Base-by-base conservation (phyloP, 768 basidiomycete genomes). In the Fomitopsis serialis region DNA sequence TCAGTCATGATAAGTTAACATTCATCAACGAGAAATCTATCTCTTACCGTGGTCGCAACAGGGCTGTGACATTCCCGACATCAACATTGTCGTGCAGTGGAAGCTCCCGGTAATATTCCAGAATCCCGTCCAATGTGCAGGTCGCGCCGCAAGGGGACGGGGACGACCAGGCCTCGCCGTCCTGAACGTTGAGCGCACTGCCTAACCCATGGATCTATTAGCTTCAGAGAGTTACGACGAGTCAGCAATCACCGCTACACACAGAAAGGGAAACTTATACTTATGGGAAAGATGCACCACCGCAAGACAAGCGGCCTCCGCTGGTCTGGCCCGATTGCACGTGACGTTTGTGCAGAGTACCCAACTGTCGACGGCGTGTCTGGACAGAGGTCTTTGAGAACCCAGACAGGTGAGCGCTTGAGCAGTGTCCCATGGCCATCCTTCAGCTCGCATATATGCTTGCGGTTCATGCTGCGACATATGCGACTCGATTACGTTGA, bases 51-150 rank as follows among this genome's bases (percentile, higher is more conserved):
- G 29, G 11, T 32, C 11, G 29, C 11, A 5, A 32, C 29, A 58
- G 47, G 57, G 73, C 1, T 62, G 52, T 21, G 52, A 61, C 55
- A 48, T 58, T 52, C 62, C 48, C 0, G 64, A 72, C 47, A 60
- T 74, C 2, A 69, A 71, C 13, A 32, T 70, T 21, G 72, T 73
- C 2, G 65, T 73, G 0, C 72, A 73, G 35, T 75, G 71, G 72
- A 73, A 70, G 32, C 21, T 66, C 0, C 67, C 73, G 0, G 22
- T 49, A 7, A 61, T 58, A 6, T 19, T 72, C 0, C 71, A 68
- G 0, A 54, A 61, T 9, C 73, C 59, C 34, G 58, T 72, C 0
- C 71, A 71, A 51, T 59, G 69, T 1, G 71, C 70, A 0, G 70
- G 71, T 0, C 54, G 70, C 1, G 70, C 69, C 0, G 71, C 66